A percentile compares a stretch with the other conserved stretches of the same genome.
Evolutionary conservation across 2,329 filamentous ascomycete species (phyloP).

Genomic region (Aureobasidium zeae): DNA sequence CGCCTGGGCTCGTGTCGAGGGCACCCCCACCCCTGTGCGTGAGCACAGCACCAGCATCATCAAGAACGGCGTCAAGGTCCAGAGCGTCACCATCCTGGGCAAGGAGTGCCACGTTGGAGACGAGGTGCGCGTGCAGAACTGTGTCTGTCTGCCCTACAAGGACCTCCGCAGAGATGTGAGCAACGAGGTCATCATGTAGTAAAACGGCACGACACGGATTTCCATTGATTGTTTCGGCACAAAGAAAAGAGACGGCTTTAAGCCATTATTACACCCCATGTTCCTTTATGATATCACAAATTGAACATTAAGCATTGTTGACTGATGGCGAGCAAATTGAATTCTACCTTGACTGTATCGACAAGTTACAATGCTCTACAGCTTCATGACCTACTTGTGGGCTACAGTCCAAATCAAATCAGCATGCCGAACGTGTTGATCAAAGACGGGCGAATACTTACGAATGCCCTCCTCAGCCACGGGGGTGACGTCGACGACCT

Average conservation of each 20-base stretch:
- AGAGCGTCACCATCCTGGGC: slow-evolving; percentile 93
- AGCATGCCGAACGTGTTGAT: neutral
- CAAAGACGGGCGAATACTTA: neutral
- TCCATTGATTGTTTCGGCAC: no score
- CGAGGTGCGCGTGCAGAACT: slow-evolving; percentile 94
- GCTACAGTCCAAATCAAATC: neutral
- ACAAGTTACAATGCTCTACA: no score
- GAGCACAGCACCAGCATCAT: slow-evolving; percentile 91
- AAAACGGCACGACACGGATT: no score
- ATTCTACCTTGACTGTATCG: no score
- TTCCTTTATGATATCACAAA: no score
- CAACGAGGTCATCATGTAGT: slow-evolving; percentile 89
- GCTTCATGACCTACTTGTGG: slow-evolving; percentile 13
- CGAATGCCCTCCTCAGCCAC: slow-evolving; percentile 46
- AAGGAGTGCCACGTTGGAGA: slow-evolving; percentile 94
- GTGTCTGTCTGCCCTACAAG: slow-evolving; percentile 94
- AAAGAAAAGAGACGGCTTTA: no score
- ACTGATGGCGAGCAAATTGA: no score
- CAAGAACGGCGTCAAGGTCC: slow-evolving; percentile 97
- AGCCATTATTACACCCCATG: no score
- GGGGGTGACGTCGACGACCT: slow-evolving; percentile 53
- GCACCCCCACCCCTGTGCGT: slow-evolving; percentile 75
- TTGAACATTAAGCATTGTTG: no score
- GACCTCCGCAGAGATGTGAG: slow-evolving; percentile 89
- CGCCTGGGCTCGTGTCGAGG: slow-evolving; percentile 96